These are phyloP conservation scores for Gypsophila paniculata DNA, from an alignment of 179 eudicot species.

Conservation along the genomic window DNA sequence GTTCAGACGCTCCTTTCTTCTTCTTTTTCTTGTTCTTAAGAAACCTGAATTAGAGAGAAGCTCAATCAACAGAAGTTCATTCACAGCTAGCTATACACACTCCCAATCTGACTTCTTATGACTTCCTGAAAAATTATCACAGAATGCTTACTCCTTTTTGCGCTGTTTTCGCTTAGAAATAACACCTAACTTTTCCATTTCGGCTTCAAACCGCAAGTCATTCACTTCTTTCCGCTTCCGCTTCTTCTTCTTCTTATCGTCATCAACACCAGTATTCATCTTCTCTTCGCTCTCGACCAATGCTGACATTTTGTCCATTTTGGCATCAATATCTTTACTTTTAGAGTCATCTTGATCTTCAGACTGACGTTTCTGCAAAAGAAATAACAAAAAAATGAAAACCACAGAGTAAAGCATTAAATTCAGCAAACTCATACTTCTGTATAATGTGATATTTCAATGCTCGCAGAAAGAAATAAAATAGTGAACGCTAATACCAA, in stretches of 20 bases:
- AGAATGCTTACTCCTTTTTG: conserved; percentile 62
- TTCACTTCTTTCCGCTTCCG: conserved; percentile 52
- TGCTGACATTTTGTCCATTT: conserved; percentile 20
- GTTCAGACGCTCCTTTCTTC: conserved; percentile 40
- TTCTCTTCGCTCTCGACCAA: conserved; percentile 27
- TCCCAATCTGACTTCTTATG: no score
- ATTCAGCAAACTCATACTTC: no score
- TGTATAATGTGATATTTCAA: no score
- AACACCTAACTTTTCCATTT: conserved; percentile 42
- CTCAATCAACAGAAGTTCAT: conserved; percentile 8
- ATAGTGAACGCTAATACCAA: no score
- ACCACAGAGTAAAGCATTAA: neutral
- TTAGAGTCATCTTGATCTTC: conserved; percentile 28
- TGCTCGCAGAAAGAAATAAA: no score
- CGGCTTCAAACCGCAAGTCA: conserved; percentile 68
- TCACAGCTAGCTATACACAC: neutral
- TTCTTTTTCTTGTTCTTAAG: conserved; percentile 62
- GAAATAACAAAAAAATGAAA: neutral
- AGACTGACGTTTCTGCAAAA: conserved; percentile 41
- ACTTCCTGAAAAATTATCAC: no score
- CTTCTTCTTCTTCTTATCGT: conserved; percentile 51
- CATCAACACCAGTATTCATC: conserved; percentile 25
- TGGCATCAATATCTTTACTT: conserved; percentile 23
- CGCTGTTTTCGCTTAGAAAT: conserved; percentile 53
- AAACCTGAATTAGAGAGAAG: conserved; percentile 39